Evolutionary conservation across 495 filamentous ascomycete genomes (phyloP).

Genomic region (Lasiosphaeria ovina): DNA sequence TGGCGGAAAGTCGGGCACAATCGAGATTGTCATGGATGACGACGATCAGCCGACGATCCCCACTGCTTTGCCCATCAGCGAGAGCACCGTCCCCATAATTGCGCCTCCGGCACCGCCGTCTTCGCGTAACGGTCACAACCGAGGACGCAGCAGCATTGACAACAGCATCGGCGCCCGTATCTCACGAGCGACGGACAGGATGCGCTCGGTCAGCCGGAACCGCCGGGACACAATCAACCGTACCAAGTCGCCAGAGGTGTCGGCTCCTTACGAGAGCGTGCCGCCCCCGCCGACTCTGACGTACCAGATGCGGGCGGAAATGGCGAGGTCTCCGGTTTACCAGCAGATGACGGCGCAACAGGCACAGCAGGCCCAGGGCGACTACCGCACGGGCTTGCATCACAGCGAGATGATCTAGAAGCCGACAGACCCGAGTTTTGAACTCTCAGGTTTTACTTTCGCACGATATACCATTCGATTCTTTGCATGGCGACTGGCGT

Average conservation of each 20-base stretch:
- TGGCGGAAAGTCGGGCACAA: conserved; percentile 57
- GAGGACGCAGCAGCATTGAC: conserved; percentile 66
- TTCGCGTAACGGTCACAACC: conserved; percentile 55
- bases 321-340: conserved; percentile 14
- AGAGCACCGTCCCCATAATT: conserved; percentile 34
- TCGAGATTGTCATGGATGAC: conserved; percentile 74
- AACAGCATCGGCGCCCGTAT: conserved; percentile 56
- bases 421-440: conserved; percentile 15
- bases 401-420: conserved; percentile 47
- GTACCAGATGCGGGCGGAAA: conserved; percentile 24
- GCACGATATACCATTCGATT: conserved; percentile 15
- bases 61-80: conserved; percentile 19
- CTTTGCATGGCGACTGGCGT: conserved; percentile 25
- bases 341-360: background rate
- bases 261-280: conserved; percentile 57
- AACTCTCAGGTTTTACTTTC: conserved; percentile 10
- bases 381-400: conserved; percentile 44
- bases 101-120: conserved; percentile 32
- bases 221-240: conserved; percentile 23
- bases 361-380: conserved; percentile 29
- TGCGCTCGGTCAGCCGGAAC: conserved; percentile 64
- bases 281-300: conserved; percentile 31
- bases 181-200: conserved; percentile 63
- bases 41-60: conserved; percentile 39
- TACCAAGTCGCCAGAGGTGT: conserved; percentile 42